A percentile compares a stretch with the other conserved stretches of the same genome.
phyloP scores from a whole-genome alignment of 257 asterid species.

The Orobanche coerulescens region DNA sequence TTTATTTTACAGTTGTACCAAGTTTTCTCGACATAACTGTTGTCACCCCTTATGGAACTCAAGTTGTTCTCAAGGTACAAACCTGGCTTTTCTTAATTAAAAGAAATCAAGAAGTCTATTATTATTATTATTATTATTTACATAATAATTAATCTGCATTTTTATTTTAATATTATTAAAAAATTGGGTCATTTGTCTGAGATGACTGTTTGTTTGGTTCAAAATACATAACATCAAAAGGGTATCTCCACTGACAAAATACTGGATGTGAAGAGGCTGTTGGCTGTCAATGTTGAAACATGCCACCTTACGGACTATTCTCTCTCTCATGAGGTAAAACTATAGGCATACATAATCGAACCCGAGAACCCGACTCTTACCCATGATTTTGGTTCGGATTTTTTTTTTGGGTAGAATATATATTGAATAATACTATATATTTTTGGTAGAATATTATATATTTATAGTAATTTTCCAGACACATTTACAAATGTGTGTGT shows the following conservation, averaged over 20 bases:
- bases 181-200: too few relatives aligned
- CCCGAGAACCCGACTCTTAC: too few relatives aligned
- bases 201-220: too few relatives aligned
- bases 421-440: too few relatives aligned
- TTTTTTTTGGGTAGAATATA: too few relatives aligned
- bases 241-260: constrained; percentile 96
- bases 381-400: neutral
- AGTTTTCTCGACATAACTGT: constrained; percentile 63
- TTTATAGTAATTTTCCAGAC: neutral
- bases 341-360: too few relatives aligned
- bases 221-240: constrained; percentile 29
- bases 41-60: constrained; percentile 78
- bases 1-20: constrained; percentile 58
- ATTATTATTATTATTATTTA: too few relatives aligned
- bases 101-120: neutral
- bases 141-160: neutral
- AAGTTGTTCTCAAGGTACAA: constrained; percentile 76
- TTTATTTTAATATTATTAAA: too few relatives aligned
- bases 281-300: constrained; percentile 72
- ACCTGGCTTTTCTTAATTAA: too few relatives aligned
- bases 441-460: too few relatives aligned
- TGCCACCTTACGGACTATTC: constrained; percentile 84
- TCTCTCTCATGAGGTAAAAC: constrained; percentile 75
- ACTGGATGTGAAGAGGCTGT: constrained; percentile 76
- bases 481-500: constrained; percentile 9